Percentiles rank a stretch among this genome's conserved stretches.
These are phyloP conservation scores for Linnemannia zychae DNA, from an alignment of 192 early-diverging fungal species.

Conservation along the genomic window DNA sequence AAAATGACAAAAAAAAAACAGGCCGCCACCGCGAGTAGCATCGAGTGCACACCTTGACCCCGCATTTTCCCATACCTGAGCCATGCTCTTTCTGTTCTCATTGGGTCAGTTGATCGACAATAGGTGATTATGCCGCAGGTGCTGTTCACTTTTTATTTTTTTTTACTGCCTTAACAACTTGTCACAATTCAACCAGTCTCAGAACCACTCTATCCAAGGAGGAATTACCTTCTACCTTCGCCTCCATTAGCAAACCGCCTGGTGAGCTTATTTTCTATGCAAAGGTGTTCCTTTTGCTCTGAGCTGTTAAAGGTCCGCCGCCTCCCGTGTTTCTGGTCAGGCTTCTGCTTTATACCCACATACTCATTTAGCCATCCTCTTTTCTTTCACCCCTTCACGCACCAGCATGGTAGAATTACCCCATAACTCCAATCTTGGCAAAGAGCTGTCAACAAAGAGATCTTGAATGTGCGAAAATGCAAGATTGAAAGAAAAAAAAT, in stretches of 20 bases:
- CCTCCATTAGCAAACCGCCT: not conserved
- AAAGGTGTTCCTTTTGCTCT: no score
- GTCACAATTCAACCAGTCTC: not conserved
- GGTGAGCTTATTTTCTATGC: no score
- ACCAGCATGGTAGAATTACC: not conserved
- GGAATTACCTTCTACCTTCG: not conserved
- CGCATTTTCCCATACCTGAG: not conserved
- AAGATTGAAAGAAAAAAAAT: not conserved
- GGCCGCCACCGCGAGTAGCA: no score
- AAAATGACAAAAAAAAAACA: not conserved
- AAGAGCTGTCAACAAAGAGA: not conserved
- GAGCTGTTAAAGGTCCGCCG: not conserved
- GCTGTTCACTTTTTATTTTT: not conserved
- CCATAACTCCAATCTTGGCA: not conserved
- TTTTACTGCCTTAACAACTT: not conserved
- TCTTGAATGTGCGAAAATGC: not conserved
- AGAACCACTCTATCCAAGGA: not conserved
- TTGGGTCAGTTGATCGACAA: not conserved
- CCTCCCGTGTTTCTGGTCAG: not conserved
- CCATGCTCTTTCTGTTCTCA: not conserved
- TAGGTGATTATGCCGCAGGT: not conserved
- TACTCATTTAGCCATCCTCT: not conserved
- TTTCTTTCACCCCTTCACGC: not conserved
- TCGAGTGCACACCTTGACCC: not conserved
- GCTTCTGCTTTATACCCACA: no score